Percentiles rank a stretch among this genome's conserved stretches.
phyloP scores from a whole-genome alignment of 768 basidiomycete genomes.

The Lepiota brunneoincarnata region DNA sequence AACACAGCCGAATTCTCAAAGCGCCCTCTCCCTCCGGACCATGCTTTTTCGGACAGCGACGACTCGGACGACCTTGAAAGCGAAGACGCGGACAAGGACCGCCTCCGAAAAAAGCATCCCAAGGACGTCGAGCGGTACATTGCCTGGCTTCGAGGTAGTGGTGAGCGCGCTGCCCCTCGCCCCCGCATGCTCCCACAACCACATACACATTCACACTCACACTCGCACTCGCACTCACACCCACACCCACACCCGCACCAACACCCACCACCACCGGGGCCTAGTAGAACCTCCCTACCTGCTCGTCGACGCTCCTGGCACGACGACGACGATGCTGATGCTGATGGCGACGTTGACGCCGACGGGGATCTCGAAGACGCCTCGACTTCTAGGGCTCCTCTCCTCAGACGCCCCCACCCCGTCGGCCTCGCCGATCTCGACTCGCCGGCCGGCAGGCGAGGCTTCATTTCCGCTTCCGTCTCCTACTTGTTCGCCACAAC shows the following conservation, averaged over 20 bases:
- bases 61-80: slow-evolving; percentile 26
- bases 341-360: slow-evolving; percentile 24
- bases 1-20: not conserved
- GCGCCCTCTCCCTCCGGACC: slow-evolving; percentile 1
- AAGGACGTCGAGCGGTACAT: slow-evolving; percentile 16
- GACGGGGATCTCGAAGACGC: slow-evolving; percentile 11
- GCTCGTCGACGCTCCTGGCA: slow-evolving; percentile 9
- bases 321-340: slow-evolving; percentile 26
- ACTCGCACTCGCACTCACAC: too few species aligned
- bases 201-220: too few species aligned
- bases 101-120: slow-evolving; percentile 15
- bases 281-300: not conserved
- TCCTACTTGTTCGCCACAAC: slow-evolving; percentile 66
- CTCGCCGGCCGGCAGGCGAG: slow-evolving; percentile 59
- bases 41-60: slow-evolving; percentile 12
- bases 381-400: not conserved
- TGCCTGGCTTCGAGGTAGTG: slow-evolving; percentile 5
- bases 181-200: not conserved
- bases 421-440: slow-evolving; percentile 57
- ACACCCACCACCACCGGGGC: not conserved
- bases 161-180: not conserved
- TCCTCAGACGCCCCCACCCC: slow-evolving; percentile 28
- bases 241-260: too few species aligned
- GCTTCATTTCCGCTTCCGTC: slow-evolving; percentile 50
- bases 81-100: slow-evolving; percentile 23